phyloP scores from a whole-genome alignment of 2,329 filamentous ascomycete genomes.

The Aspergillus oerlinghausenensis region DNA sequence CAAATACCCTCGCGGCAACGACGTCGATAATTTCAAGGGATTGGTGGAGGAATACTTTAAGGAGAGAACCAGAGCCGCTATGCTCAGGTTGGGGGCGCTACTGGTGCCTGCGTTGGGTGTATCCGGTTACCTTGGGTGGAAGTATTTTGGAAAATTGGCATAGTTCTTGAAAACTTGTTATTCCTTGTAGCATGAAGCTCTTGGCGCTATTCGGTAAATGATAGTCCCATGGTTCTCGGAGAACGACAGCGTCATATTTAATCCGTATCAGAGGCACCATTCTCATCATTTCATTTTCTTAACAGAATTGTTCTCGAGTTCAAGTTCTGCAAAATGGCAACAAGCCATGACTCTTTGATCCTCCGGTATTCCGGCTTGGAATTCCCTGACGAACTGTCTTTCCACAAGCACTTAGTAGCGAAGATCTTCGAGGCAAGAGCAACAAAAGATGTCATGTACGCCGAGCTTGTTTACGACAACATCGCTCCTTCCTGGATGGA shows the following conservation, averaged over 20 bases:
- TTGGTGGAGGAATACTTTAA: slow-evolving; percentile 10
- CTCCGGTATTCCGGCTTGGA: background rate
- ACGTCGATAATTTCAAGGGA: slow-evolving; percentile 16
- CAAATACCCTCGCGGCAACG: slow-evolving; percentile 17
- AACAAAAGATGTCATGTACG: background rate
- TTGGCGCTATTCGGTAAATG: background rate
- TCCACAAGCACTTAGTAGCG: too few relatives aligned
- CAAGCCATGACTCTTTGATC: background rate
- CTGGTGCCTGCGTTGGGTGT: slow-evolving; percentile 10
- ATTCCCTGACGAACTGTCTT: background rate
- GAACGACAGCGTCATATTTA: background rate
- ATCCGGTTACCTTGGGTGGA: slow-evolving; percentile 9
- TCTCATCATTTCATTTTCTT: background rate
- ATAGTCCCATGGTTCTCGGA: background rate
- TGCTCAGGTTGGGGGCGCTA: slow-evolving; percentile 9
- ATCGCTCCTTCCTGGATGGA: background rate
- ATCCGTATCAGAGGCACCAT: background rate
- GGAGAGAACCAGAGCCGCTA: slow-evolving; percentile 9
- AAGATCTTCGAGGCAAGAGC: background rate
- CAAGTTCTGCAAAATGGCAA: background rate
- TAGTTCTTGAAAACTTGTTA: background rate
- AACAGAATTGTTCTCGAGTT: background rate
- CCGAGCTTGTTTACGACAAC: background rate
- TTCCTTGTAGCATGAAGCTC: too few relatives aligned
- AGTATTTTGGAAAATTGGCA: background rate